Conservation (phyloP, 306 rosid species). For the Arachis stenosperma region DNA sequence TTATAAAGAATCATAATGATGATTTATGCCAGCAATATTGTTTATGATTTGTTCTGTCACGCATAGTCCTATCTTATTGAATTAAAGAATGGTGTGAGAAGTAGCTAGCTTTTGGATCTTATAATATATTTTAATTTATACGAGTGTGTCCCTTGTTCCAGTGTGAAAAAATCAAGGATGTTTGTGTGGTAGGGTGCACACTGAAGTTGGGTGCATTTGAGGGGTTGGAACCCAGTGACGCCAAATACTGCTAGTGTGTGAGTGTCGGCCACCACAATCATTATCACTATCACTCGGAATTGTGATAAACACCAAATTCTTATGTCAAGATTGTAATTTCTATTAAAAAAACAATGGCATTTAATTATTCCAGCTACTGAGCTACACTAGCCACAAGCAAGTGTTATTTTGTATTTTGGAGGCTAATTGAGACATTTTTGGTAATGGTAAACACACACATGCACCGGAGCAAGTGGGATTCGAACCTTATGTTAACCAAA, state of each 20-base stretch:
- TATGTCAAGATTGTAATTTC: slow-evolving; percentile 22
- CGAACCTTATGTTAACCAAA: slow-evolving; percentile 83
- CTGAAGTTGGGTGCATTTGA: slow-evolving; percentile 29
- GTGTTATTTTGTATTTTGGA: too few relatives aligned
- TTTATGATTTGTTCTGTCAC: slow-evolving; percentile 22
- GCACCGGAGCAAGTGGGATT: slow-evolving; percentile 4
- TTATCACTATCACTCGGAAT: slow-evolving; percentile 31
- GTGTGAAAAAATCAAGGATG: slow-evolving; percentile 53
- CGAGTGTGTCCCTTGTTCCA: slow-evolving; percentile 18
- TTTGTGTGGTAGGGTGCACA: slow-evolving; percentile 48
- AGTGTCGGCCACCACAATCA: slow-evolving; percentile 29
- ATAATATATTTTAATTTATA: neutral
- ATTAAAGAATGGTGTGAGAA: slow-evolving; percentile 33
- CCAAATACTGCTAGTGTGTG: slow-evolving; percentile 6
- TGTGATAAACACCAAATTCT: slow-evolving; percentile 41
- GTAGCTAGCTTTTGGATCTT: slow-evolving; percentile 8
- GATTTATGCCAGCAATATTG: neutral
- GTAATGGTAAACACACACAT: slow-evolving; percentile 21
- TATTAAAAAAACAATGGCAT: slow-evolving; percentile 1
- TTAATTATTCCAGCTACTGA: slow-evolving; percentile 22
- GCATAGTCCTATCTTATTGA: slow-evolving; percentile 16
- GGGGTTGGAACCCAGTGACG: slow-evolving; percentile 37
- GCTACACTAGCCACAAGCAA: neutral
- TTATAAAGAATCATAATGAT: neutral
- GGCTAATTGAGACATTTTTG: neutral